Percentiles rank a stretch among this genome's conserved stretches.
Evolutionary conservation across 768 basidiomycete species (phyloP).

Genomic region (Erythrobasidium yunnanense): DNA sequence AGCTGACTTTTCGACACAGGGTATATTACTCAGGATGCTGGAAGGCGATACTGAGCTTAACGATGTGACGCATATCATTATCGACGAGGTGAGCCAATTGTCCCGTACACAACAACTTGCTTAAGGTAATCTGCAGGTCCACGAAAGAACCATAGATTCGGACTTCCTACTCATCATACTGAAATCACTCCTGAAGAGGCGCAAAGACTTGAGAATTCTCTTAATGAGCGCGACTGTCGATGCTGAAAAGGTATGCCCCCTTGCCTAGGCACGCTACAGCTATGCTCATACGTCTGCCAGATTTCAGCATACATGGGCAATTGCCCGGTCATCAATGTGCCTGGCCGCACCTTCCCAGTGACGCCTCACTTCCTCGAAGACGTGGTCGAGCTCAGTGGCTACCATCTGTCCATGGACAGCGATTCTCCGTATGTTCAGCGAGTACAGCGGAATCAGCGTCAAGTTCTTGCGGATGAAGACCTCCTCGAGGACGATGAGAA

Average conservation of each 20-base stretch:
- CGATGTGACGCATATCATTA: slow-evolving; percentile 88
- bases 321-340: slow-evolving; percentile 68
- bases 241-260: slow-evolving; percentile 37
- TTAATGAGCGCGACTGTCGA: slow-evolving; percentile 97
- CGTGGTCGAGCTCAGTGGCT: slow-evolving; percentile 60
- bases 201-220: slow-evolving; percentile 78
- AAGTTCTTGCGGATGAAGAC: not conserved
- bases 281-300: slow-evolving; percentile 11
- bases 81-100: slow-evolving; percentile 61
- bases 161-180: slow-evolving; percentile 92
- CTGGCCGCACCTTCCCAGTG: slow-evolving; percentile 90
- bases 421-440: slow-evolving; percentile 54
- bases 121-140: slow-evolving; percentile 50
- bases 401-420: slow-evolving; percentile 33
- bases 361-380: slow-evolving; percentile 77
- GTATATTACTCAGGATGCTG: slow-evolving; percentile 93
- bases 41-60: slow-evolving; percentile 79
- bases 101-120: not conserved
- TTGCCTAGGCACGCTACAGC: not conserved
- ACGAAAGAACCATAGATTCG: slow-evolving; percentile 92
- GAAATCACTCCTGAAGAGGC: slow-evolving; percentile 63
- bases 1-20: slow-evolving; percentile 41
- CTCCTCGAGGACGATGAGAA: slow-evolving; percentile 49
- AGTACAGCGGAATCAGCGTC: not conserved
- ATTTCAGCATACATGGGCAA: slow-evolving; percentile 79